Evolutionary conservation across 495 filamentous ascomycete species (phyloP).

Genomic region (Lasiosphaeria ovina): DNA sequence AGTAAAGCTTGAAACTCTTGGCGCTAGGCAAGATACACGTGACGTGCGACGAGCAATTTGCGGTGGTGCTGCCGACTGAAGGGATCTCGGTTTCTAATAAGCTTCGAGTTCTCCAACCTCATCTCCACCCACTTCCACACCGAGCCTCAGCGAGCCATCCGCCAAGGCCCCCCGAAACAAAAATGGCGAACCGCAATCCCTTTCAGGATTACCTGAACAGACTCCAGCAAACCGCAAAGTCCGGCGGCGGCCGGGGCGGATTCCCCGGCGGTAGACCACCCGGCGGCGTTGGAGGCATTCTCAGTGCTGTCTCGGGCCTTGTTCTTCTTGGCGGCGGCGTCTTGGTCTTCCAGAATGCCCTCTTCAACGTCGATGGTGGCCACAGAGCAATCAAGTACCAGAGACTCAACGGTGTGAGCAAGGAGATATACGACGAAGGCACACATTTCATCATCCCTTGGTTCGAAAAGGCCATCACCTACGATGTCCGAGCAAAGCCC

Average conservation of each 20-base stretch:
- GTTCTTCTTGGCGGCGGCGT: constrained; percentile 63
- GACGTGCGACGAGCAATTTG: constrained; percentile 1
- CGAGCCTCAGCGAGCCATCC: constrained; percentile 6
- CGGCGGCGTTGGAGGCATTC: constrained; percentile 23
- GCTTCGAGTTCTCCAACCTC: constrained; percentile 15
- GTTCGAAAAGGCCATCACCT: constrained; percentile 94
- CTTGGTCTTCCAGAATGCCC: constrained; percentile 72
- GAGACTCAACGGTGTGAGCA: constrained; percentile 86
- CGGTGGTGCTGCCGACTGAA: background rate
- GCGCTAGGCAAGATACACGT: background rate
- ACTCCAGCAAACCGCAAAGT: constrained; percentile 29
- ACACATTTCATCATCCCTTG: constrained; percentile 92
- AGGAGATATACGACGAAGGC: constrained; percentile 96
- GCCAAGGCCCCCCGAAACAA: constrained; percentile 10
- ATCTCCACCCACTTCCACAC: constrained; percentile 21
- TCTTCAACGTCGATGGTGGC: constrained; percentile 99
- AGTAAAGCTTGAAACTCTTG: background rate
- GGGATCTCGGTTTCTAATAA: background rate
- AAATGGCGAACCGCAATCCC: constrained; percentile 49
- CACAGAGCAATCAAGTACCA: constrained; percentile 99
- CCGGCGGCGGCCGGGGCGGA: constrained; percentile 31
- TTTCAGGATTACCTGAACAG: constrained; percentile 43
- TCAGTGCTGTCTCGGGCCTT: constrained; percentile 34
- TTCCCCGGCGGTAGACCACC: constrained; percentile 40
- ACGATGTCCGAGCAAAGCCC: constrained; percentile 97